These are phyloP conservation scores for Thalassiosira exigua DNA, from an alignment of 352 stramenopile genomes.

Conservation along the genomic window DNA sequence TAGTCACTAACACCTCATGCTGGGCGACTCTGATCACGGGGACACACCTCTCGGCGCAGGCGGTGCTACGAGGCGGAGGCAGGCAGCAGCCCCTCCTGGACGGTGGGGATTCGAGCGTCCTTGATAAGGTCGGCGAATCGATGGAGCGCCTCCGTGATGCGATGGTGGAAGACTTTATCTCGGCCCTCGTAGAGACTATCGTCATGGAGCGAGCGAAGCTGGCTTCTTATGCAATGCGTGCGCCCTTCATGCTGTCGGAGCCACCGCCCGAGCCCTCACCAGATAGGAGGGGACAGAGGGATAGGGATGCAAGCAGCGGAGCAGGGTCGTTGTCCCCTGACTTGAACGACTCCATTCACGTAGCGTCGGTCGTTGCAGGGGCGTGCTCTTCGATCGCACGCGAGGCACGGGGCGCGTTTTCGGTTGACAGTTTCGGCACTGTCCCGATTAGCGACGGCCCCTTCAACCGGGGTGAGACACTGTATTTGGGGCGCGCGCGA, in stretches of 20 bases:
- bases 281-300: constrained; percentile 14
- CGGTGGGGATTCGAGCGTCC: no score
- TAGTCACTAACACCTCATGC: constrained; percentile 37
- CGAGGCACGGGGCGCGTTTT: constrained; percentile 4
- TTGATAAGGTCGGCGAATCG: constrained; percentile 42
- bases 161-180: constrained; percentile 72
- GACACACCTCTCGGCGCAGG: constrained; percentile 46
- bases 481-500: constrained; percentile 44
- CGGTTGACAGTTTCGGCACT: no score
- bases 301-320: constrained; percentile 24
- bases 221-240: constrained; percentile 77
- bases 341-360: constrained; percentile 56
- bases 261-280: background rate
- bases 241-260: constrained; percentile 64
- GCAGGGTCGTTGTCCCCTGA: no score
- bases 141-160: constrained; percentile 66
- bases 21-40: constrained; percentile 76
- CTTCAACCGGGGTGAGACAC: constrained; percentile 12
- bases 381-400: constrained; percentile 18
- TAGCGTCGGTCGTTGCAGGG: constrained; percentile 28
- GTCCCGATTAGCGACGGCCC: no score
- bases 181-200: constrained; percentile 72
- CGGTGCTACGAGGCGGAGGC: constrained; percentile 18
- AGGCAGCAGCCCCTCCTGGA: constrained; percentile 23
- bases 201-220: constrained; percentile 75